Base-by-base conservation (phyloP, 768 basidiomycete species). In the Sarcodon aspratus region DNA sequence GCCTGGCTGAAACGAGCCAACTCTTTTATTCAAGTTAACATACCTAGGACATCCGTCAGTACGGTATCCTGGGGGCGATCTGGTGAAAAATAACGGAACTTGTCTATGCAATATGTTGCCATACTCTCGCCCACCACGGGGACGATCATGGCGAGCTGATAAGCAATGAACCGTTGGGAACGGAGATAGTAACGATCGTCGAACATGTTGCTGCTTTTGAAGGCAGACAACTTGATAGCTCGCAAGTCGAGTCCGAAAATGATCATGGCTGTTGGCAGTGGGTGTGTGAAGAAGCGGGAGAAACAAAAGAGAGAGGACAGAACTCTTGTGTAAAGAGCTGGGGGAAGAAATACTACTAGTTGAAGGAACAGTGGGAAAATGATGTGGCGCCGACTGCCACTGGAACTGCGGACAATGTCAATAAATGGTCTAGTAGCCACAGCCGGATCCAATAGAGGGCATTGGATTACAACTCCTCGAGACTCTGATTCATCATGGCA, bases 71-170 rank as follows among this genome's bases (percentile, higher is more conserved):
- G 12, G 40, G 40, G 34, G 15, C 31, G 5, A 4, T 1, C 9
- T 1, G 5, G 9, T 2, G 27, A 27, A 5, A 11, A 27, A 42
- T 9, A 11, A 8, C 15, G 33, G 32, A 18, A 48, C 47, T 36
- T 48, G 47, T 21, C 17, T 10, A 48, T 32, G 3, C 33, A 13
- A 31, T 48, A 48, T 4, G 47, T 48, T 13, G 47, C 47, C 13
- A 31, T 38, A 15, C n/a, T 37, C 36, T 48, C 47, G 17, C 32
- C 47, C 8, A 33, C 31, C 7, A 48, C 33, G 11, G 35, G 17
- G 36, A 48, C 15, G 47, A 48, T 48, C 47, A 48, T 48, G 17
- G 47, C 47, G 31, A 48, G 47, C 36, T 48, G 47, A 36, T 48
- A 48, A 9, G 18, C 32, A 31, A 48, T 38, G 35, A 48, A 48